Base-by-base conservation (phyloP, 2,329 filamentous ascomycete species). In the Hypoxylon sp. region DNA sequence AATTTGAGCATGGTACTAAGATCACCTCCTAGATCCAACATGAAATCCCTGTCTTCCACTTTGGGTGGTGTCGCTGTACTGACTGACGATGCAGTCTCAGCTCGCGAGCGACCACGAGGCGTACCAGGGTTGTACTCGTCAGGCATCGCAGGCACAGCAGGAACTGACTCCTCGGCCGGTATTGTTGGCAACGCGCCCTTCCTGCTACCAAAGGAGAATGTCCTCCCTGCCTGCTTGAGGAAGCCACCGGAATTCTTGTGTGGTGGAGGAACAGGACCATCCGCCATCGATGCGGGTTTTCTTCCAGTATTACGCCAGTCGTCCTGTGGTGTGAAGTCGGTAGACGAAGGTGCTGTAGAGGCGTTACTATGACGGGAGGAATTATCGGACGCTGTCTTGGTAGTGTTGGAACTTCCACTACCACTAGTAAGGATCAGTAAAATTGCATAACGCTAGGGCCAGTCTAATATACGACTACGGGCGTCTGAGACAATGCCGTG, bases 331-430 rank as follows among this genome's bases (percentile, higher is more conserved):
- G 74, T 76, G 32, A 78, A 72, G 55, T 83, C 86, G 54, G 85
- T 82, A 2, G 87, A 88, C 2, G 87, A 89, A 11, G 87, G 85
- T 34, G 87, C 81, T 37, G 87, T 88, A n/a, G 87, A 88, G 55
- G 82, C 84, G 76, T 87, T 87, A 76, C 87, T 88, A 74, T 88
- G 85, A 73, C 86, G 84, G 52, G 87, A 89, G 32, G 86, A 88
- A 71, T 85, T 86, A 76, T 88, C 87, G 69, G 85, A 87, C 53
- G 82, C 82, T 64, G 85, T 85, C 77, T 88, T 87, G 63, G 86
- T 88, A 37, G 84, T 87, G 75, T 87, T 88, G 71, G 86, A 88
- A 45, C 86, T 84, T 70, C 85, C 85, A 78, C 86, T 88, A 76
- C 84, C 85, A 73, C 85, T 88, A 75, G 65, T 52, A 52, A 70